Base-by-base conservation (phyloP, 306 rosid species). In the Rosa rugosa region DNA sequence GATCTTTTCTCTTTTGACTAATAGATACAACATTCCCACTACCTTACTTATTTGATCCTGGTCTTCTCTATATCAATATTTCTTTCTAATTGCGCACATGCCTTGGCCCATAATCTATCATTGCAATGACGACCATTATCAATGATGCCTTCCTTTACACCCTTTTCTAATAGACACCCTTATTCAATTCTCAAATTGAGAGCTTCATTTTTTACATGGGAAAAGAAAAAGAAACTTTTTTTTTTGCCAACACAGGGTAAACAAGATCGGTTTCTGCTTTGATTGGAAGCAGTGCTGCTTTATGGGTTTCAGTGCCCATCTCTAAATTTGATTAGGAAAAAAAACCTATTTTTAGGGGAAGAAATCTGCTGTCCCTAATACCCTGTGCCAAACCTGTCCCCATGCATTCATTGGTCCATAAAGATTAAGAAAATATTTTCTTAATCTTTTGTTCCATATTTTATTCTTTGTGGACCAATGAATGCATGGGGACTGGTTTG, bases 261-360 rank as follows among this genome's bases (percentile, higher is more conserved):
- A 13, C 73, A 50, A 22, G 23, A 66, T 66, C 63, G 25, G n/a
- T 16, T 41, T 31, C 69, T 36, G 18, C 56, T 34, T 18, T 65
- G 25, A 76, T 38, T 36, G 51, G 38, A 76, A 65, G 76, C 70
- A 59, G 47, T 75, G 67, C 25, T 13, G 49, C 49, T 60, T 69
- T 47, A 6, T 81, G 54, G 80, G 49, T 81, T 63, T 76, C 84
- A 76, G 81, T 76, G 81, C 69, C 73, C 63, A 25, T 47, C 67
- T 44, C 77, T 69, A 46, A 50, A 12, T 34, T 41, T 51, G 38
- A 18, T 67, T 40, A 42, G 75, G 22, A 31, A 10, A 60, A 49
- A 67, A 22, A 51, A 13, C 11, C n/a, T n/a, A n/a, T n/a, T n/a
- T n/a, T n/a, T n/a, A n/a, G n/a, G n/a, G n/a, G n/a, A n/a, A n/a